Base-by-base conservation (phyloP, 2,329 filamentous ascomycete species). In the Penicillium glabrum region DNA sequence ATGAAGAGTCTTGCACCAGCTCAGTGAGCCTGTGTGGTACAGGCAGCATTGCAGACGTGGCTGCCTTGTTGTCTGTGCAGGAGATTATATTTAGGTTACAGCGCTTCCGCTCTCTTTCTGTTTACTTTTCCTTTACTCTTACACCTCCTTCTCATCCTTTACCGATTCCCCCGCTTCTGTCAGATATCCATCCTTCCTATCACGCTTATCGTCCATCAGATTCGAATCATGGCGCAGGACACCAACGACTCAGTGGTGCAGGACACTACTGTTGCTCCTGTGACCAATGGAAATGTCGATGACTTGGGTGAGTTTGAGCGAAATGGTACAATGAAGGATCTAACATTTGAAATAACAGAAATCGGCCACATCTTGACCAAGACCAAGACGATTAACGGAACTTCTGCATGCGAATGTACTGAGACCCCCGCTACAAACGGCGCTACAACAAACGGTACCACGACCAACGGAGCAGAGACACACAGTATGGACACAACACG, bases 31-130 rank as follows among this genome's bases (percentile, higher is more conserved):
- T 37, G 29, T 24, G 46, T 48, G 46, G 35, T 48, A 48, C 46
- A 37, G 46, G 46, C 46, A 48, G 46, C 46, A 48, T 48, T 48
- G 46, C 46, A 48, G 46, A 48, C 31, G 46, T 48, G 46, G 46
- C 46, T 48, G 46, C 46, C 46, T 48, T 46, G 45, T 46, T 41
- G 24, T 46, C 27, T 13, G 46, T 23, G 29, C 19, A 23, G 31
- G 6, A 11, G 4, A 33, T 29, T 19, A 14, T 48, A 35, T 48
- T 48, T 48, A 48, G 46, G 8, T 33, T 19, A 35, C 13, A 21
- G n/a, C 29, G 19, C 19, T 41, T 41, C 39, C 19, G 35, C 41
- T 44, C 21, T 14, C 24, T 29, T 46, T 21, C 14, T 11, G 5
- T n/a, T 46, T 19, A 26, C 23, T 29, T 9, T 27, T 19, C 9